A percentile compares a stretch with the other conserved stretches of the same genome.
Conservation (phyloP, 139 green algal species). For the Volvox reticuliferus region DNA sequence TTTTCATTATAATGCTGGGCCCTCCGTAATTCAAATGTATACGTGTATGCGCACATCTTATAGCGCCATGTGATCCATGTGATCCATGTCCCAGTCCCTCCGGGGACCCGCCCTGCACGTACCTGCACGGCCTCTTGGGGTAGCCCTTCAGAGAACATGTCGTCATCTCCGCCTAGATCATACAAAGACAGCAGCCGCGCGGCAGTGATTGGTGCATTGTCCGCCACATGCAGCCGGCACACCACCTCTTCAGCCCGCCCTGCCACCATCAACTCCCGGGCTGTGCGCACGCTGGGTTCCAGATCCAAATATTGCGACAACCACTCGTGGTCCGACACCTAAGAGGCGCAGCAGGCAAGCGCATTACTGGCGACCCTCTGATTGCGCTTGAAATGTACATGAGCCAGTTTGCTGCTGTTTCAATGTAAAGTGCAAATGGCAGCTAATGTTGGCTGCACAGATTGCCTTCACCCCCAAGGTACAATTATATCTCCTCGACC, state of each 20-base stretch:
- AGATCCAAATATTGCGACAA: slow-evolving; percentile 52
- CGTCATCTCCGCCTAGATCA: slow-evolving; percentile 69
- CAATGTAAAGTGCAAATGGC: too few relatives aligned
- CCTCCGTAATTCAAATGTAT: too few relatives aligned
- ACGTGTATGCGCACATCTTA: too few relatives aligned
- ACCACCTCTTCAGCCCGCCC: slow-evolving; percentile 67
- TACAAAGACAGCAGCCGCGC: slow-evolving; percentile 58
- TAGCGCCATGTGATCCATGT: too few relatives aligned
- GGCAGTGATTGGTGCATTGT: slow-evolving; percentile 66
- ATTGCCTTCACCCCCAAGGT: too few relatives aligned
- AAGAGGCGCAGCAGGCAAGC: background rate
- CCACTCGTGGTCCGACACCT: slow-evolving; percentile 74
- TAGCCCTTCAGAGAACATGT: slow-evolving; percentile 74
- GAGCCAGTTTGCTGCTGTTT: too few relatives aligned
- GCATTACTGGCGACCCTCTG: too few relatives aligned
- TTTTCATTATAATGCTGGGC: too few relatives aligned
- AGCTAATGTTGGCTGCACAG: too few relatives aligned
- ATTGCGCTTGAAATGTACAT: too few relatives aligned
- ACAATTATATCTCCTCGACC: too few relatives aligned
- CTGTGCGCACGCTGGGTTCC: slow-evolving; percentile 3
- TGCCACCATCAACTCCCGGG: slow-evolving; percentile 56
- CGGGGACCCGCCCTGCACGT: background rate
- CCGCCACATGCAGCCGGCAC: slow-evolving; percentile 45
- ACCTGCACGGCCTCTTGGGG: slow-evolving; percentile 56
- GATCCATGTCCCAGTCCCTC: too few relatives aligned